Evolutionary conservation across 371 early-diverging fungal genomes (phyloP).

Genomic region (Cokeromyces recurvatus): DNA sequence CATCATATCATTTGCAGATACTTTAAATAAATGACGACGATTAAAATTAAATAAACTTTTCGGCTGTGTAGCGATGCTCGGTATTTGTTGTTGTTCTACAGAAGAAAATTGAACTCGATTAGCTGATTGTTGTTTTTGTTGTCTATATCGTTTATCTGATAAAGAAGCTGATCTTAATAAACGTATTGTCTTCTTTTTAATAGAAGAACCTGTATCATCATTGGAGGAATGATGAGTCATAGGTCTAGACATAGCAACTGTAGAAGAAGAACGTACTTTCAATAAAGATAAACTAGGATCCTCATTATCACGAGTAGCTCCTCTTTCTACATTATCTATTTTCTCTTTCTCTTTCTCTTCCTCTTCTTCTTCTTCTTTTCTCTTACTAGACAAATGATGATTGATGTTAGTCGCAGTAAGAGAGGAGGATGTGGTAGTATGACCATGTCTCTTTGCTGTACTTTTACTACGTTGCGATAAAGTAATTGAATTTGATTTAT

Average conservation of each 20-base stretch:
- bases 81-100: no score
- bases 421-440: no score
- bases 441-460: slow-evolving; percentile 16
- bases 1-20: slow-evolving; percentile 23
- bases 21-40: slow-evolving; percentile 32
- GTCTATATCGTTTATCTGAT: slow-evolving; percentile 6
- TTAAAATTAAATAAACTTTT: slow-evolving; percentile 39
- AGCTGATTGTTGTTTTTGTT: slow-evolving; percentile 2
- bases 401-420: background rate
- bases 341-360: no score
- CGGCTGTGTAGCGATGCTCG: slow-evolving; percentile 22
- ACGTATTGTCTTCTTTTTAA: slow-evolving; percentile 16
- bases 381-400: no score
- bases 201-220: background rate
- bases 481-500: no score
- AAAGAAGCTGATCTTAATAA: slow-evolving; percentile 14
- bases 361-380: slow-evolving; percentile 1
- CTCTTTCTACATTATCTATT: no score
- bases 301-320: background rate
- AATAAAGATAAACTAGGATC: background rate
- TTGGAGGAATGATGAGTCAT: background rate
- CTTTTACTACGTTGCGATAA: slow-evolving; percentile 18
- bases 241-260: no score
- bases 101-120: no score
- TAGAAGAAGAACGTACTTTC: background rate